Evolutionary conservation across 164 flowering plant genomes (phyloP), one percentile per base, ranked within the genome.

Genomic region (Vitis labrusca): DNA sequence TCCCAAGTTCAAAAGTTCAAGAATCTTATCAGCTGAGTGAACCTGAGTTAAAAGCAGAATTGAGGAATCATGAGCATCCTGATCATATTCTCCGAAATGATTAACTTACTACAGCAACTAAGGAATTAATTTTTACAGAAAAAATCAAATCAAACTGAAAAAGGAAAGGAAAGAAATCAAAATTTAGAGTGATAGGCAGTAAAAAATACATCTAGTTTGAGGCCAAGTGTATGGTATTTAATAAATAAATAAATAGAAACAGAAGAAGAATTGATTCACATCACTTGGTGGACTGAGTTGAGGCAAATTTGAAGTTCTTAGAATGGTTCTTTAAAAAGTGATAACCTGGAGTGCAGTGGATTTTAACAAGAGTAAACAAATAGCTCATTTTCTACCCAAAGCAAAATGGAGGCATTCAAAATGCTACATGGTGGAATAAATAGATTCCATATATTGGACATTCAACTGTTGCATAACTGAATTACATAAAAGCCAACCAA

Each of bases 11-110:
- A 91, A 76, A 63, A 93, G 95, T 79, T 89, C 97, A 72, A 93
- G 92, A 78, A 93, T 93, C 82, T 73, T 91, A 74, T 90, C 97
- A 73, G 98, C 93, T 55, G 98, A 89, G 55, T 85, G 84, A 50
- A 93, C 98, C 98, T 92, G 76, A 65, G 73, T 44, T 13, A 71
- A 57, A 44, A 56, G 50, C 63, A 23, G 64, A 37, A 69, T 30
- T 23, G 64, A 63, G 12, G 61, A 27, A 10, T 47, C 52, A 32
- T 8, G 63, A 37, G 52, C 13, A 51, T 58, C 52, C 58, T 19
- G 13, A n/a, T 52, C 19, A 66, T 50, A 58, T 23, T 30, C 13
- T 37, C 27, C 14, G 8, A 48, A 44, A 23, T 54, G 19, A 58
- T 17, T 9, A 58, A 9, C 59, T 12, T 17, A 37, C 44, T 13